phyloP scores from a whole-genome alignment of 2,329 filamentous ascomycete genomes.

The Albifimbria verrucaria region DNA sequence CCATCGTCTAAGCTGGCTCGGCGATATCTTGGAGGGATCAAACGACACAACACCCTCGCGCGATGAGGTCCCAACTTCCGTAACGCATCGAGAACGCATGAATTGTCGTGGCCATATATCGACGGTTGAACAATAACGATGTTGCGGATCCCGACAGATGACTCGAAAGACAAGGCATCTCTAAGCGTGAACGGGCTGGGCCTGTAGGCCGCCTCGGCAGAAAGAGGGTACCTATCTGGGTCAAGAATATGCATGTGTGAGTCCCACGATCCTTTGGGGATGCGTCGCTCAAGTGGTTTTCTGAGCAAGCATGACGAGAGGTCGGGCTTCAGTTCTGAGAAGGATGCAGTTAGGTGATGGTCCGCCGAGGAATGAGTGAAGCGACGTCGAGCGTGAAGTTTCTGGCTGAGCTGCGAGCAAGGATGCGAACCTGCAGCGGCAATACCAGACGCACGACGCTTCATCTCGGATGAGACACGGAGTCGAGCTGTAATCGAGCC shows the following conservation, averaged over 20 bases:
- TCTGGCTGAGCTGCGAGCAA: neutral
- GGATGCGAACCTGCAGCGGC: neutral
- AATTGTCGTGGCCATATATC: conserved; percentile 59
- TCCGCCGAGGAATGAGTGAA: neutral
- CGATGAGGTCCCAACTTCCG: conserved; percentile 41
- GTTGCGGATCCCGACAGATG: conserved; percentile 47
- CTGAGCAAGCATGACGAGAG: neutral
- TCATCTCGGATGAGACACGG: neutral
- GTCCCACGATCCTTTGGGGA: conserved; percentile 52
- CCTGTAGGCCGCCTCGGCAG: conserved; percentile 45
- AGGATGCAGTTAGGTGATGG: neutral
- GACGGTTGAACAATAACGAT: conserved; percentile 60
- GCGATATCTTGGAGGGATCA: conserved; percentile 39
- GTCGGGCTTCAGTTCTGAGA: neutral
- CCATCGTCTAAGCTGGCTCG: conserved; percentile 44
- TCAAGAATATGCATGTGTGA: conserved; percentile 63
- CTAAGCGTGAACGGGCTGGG: conserved; percentile 46
- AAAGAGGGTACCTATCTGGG: conserved; percentile 46
- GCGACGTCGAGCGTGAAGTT: neutral
- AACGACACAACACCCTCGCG: conserved; percentile 56
- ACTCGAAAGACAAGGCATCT: conserved; percentile 50
- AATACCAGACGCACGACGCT: neutral
- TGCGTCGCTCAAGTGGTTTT: conserved; percentile 13
- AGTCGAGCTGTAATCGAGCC: neutral
- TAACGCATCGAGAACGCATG: conserved; percentile 54